Conservation (phyloP, 2,329 filamentous ascomycete genomes). For the Claviceps digitariae region DNA sequence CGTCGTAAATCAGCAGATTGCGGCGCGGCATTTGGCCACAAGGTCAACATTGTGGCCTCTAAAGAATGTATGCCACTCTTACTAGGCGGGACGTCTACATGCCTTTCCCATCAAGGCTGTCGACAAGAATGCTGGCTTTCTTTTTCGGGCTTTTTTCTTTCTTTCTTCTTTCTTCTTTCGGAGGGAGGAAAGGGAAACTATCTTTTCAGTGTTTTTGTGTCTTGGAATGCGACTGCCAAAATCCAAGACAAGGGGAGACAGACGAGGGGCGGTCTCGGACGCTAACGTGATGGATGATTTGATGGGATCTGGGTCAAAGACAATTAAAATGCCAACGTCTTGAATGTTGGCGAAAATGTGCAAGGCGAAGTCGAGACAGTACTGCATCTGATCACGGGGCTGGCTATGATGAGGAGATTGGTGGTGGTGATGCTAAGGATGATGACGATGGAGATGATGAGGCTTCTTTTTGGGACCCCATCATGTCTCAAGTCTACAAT, state of each 20-base stretch:
- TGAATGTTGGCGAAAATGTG: background rate
- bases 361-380: background rate
- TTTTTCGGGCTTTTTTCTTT: no score
- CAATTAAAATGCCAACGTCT: background rate
- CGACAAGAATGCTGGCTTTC: background rate
- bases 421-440: background rate
- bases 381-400: background rate
- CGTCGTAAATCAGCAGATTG: constrained; percentile 1
- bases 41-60: background rate
- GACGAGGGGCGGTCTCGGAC: background rate
- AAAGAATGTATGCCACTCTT: background rate
- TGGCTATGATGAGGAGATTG: background rate
- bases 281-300: background rate
- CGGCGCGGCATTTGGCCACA: background rate
- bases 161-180: background rate
- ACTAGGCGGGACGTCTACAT: background rate
- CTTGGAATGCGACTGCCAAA: background rate
- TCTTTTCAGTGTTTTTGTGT: background rate
- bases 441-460: background rate
- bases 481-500: no score
- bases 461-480: background rate
- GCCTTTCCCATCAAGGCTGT: background rate
- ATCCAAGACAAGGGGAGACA: background rate
- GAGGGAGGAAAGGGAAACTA: background rate
- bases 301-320: background rate